phyloP scores from a whole-genome alignment of 2,329 filamentous ascomycete species.

The Hypocrella siamensis region DNA sequence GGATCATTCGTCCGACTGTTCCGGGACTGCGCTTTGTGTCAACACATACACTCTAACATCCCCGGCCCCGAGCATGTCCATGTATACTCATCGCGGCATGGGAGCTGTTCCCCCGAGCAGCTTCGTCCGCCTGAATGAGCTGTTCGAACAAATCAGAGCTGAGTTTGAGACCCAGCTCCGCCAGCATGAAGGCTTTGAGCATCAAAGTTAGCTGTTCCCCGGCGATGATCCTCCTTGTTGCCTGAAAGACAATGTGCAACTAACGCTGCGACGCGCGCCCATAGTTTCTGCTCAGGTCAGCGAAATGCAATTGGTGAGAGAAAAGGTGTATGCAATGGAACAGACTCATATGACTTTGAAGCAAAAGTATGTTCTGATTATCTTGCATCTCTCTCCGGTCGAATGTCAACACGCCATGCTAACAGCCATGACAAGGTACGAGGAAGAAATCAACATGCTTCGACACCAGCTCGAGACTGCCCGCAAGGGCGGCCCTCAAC shows the following conservation, averaged over 20 bases:
- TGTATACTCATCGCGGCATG: slow-evolving; percentile 88
- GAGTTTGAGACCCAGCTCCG: slow-evolving; percentile 82
- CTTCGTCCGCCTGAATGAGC: slow-evolving; percentile 63
- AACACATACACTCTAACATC: slow-evolving; percentile 3
- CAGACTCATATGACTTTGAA: slow-evolving; percentile 80
- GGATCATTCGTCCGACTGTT: no score
- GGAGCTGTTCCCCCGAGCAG: slow-evolving; percentile 47
- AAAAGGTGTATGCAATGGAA: slow-evolving; percentile 88
- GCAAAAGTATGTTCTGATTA: slow-evolving; percentile 53
- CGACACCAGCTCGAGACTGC: slow-evolving; percentile 74
- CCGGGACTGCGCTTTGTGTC: background rate
- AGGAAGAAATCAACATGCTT: slow-evolving; percentile 75
- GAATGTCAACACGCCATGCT: slow-evolving; percentile 3
- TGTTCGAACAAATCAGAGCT: slow-evolving; percentile 76
- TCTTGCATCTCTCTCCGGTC: slow-evolving; percentile 1
- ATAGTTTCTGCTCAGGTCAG: slow-evolving; percentile 79
- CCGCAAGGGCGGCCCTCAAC: slow-evolving; percentile 44
- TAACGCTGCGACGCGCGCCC: slow-evolving; percentile 1
- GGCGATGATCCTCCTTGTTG: background rate
- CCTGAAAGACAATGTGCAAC: background rate
- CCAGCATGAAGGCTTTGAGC: slow-evolving; percentile 75
- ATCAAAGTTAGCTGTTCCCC: slow-evolving; percentile 58
- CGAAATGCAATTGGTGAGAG: slow-evolving; percentile 86
- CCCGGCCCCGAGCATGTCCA: slow-evolving; percentile 39
- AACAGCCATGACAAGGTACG: slow-evolving; percentile 51